Evolutionary conservation across 23 red algal genomes (phyloP), one percentile per base, ranked within the genome.

Genomic region (Agarophyton chilense): DNA sequence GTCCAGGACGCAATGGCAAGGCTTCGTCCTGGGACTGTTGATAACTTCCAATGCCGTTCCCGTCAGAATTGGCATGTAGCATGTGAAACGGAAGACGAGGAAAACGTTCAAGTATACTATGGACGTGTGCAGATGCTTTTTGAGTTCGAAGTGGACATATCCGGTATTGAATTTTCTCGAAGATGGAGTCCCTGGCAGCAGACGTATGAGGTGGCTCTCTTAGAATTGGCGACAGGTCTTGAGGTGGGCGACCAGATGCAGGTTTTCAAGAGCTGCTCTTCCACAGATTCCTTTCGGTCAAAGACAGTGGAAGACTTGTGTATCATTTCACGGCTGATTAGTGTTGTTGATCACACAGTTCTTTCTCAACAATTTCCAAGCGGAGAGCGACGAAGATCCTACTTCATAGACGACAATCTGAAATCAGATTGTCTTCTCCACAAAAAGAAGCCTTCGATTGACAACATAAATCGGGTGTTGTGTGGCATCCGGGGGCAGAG

Each of bases 361-460:
- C 71, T n/a, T 12, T 77, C 71, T 13, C 40, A 53, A 32, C 26
- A 3, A 2, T 6, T 10, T 35, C 43, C 16, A 31, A 50, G 32
- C 2, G 2, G 41, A 13, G 71, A 13, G 2, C 71, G 71, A 9
- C 42, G 50, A 28, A 6, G 11, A 21, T 77, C 39, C 10, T 77
- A 77, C 41, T 77, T 77, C 25, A 53, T 50, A 49, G 71, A 77
- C 41, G 71, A 77, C 16, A 66, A 66, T 5, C 28, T 66, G 34
- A 4, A 34, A 2, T 39, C 61, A 4, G 61, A 66, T n/a, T n/a
- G n/a, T n/a, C n/a, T n/a, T n/a, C n/a, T n/a, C n/a, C n/a, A n/a
- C n/a, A n/a, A n/a, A n/a, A n/a, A 4, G 2, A 33, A 34, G 6
- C 35, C 12, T 11, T 66, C 12, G 61, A 66, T 12, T n/a, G 9